phyloP scores from a whole-genome alignment of 257 asterid genomes.

The Capsicum rhomboideum region DNA sequence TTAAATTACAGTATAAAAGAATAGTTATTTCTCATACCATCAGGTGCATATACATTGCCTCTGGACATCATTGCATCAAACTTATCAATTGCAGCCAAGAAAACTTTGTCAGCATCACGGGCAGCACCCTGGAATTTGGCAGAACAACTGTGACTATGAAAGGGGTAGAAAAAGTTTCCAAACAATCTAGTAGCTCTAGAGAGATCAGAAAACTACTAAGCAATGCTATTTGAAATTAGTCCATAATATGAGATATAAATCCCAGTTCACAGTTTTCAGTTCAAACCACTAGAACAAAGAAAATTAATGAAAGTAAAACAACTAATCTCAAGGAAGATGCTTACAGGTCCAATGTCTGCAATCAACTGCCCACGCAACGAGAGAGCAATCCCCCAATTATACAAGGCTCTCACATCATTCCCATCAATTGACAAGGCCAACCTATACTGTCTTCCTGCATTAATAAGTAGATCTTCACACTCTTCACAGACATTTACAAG shows the following conservation, averaged over 20 bases:
- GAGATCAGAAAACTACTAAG: neutral
- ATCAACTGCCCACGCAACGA: constrained; percentile 82
- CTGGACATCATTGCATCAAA: constrained; percentile 86
- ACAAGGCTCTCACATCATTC: constrained; percentile 74
- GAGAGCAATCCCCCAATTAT: constrained; percentile 94
- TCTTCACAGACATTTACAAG: constrained; percentile 72
- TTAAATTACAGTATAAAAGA: neutral
- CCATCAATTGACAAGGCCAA: constrained; percentile 81
- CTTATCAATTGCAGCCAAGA: constrained; percentile 92
- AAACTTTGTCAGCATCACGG: constrained; percentile 75
- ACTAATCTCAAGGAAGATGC: constrained; percentile 7
- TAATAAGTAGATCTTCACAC: constrained; percentile 76
- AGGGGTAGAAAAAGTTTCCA: neutral
- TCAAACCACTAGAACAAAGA: neutral
- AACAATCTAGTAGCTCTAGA: neutral
- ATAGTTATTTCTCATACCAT: constrained; percentile 41
- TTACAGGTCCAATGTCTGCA: constrained; percentile 92
- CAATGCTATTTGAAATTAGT: neutral
- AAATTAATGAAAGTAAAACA: neutral
- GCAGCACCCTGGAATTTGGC: constrained; percentile 57
- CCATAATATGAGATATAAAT: neutral
- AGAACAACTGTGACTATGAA: neutral
- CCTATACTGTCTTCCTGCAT: constrained; percentile 80
- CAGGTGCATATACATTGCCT: constrained; percentile 70
- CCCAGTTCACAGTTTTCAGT: neutral